Evolutionary conservation across 2,329 filamentous ascomycete genomes (phyloP), one percentile per base, ranked within the genome.

Genomic region (Penicillium sp.): DNA sequence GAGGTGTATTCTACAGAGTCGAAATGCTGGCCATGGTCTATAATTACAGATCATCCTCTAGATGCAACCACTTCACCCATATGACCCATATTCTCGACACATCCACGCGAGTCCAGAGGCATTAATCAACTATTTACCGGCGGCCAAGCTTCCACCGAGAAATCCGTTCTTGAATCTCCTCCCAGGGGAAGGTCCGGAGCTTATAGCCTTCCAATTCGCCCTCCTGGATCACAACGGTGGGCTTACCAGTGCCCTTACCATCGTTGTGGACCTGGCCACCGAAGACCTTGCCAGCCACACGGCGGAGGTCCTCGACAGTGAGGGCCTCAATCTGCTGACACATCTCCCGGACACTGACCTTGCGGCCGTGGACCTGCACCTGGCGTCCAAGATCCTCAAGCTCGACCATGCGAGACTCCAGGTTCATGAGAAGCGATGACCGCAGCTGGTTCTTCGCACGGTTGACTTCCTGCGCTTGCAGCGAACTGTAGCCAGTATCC

Each of bases 371-470:
- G n/a, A 97, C 90, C 78, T 97, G 94, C 11, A 99, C 91, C 73
- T 97, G 93, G 60, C 94, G 81, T 22, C 94, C 94, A 0, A 99
- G 82, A 72, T 99, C 94, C 76, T 99, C 94, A 7, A 99, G 83
- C 78, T 97, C 94, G 10, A 99, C 91, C 91, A 99, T 97, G 57
- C 94, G 84, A 64, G 87, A 91, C 78, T 99, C 94, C 28, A 99
- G 84, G 76, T 99, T 99, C 94, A 99, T 99, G 47, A 99, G 83
- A 38, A 99, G 80, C 55, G 86, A 89, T 14, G 88, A 92, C 40
- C 92, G 86, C 16, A 99, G 85, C 78, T 99, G 94, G 74, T 99
- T 99, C 84, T 99, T 99, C 17, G 94, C 94, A 47, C 94, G 87
- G 69, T 87, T 85, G 55, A 99, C 93, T 76, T 99, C 94, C 35